Conservation (phyloP, 768 basidiomycete genomes). For the Dioszegia hungarica region DNA sequence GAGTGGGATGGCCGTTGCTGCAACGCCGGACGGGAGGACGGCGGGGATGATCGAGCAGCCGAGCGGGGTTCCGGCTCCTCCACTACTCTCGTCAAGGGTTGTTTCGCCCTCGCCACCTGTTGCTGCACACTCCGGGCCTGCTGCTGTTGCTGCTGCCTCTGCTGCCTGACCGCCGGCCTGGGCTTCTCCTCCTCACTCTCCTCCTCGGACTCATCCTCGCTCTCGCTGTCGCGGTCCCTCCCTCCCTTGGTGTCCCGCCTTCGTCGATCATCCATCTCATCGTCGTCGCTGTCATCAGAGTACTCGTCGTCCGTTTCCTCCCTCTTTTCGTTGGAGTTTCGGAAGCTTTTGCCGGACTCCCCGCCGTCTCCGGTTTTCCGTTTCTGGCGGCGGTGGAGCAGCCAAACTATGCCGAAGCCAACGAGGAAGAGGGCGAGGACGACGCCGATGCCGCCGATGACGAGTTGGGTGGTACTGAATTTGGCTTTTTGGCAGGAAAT, state of each 20-base stretch:
- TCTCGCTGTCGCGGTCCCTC: no score
- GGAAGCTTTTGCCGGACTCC: not conserved
- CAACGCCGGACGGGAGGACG: not conserved
- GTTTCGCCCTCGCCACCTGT: not conserved
- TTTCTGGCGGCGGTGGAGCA: constrained; percentile 16
- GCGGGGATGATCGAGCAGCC: not conserved
- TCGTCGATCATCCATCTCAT: not conserved
- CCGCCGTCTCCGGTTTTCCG: not conserved
- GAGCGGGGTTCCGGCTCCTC: no score
- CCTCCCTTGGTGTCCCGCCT: not conserved
- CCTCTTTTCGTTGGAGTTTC: not conserved
- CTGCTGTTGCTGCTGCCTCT: not conserved
- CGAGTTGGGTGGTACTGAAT: constrained; percentile 26
- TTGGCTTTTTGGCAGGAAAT: constrained; percentile 26
- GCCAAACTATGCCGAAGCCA: constrained; percentile 22
- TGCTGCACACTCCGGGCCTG: no score
- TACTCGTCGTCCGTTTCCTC: constrained; percentile 7
- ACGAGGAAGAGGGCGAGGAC: constrained; percentile 27
- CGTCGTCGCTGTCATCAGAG: not conserved
- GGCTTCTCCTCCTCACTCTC: not conserved
- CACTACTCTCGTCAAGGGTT: no score
- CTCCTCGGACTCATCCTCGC: not conserved
- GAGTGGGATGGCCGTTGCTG: not conserved
- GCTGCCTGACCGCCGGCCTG: not conserved
- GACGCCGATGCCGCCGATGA: constrained; percentile 32